These are phyloP conservation scores for Coemansia sp. DNA, from an alignment of 192 early-diverging fungal genomes.

Conservation along the genomic window DNA sequence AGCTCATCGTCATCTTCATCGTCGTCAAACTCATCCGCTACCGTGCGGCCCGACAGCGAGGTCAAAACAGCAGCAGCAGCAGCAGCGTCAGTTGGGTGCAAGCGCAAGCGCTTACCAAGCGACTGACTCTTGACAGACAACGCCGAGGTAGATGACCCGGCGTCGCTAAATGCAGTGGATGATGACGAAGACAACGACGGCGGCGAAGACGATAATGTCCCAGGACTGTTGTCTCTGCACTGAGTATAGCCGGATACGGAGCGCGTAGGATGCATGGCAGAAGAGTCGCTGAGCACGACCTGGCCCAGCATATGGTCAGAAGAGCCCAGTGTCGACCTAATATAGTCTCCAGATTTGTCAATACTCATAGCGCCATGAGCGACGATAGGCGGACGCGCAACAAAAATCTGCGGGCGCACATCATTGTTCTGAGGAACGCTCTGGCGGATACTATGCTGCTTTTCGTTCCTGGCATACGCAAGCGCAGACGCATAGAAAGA, in stretches of 20 bases:
- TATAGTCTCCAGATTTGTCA: slow-evolving; percentile 31
- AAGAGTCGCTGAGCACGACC: neutral
- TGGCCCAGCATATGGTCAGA: slow-evolving; percentile 1
- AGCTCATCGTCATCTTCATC: slow-evolving; percentile 21
- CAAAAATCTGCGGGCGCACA: slow-evolving; percentile 31
- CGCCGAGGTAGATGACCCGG: neutral
- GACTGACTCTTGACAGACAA: neutral
- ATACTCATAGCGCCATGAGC: slow-evolving; percentile 32
- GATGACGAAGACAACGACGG: neutral
- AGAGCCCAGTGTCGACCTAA: neutral
- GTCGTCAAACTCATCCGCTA: slow-evolving; percentile 14
- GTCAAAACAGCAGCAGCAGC: slow-evolving; percentile 6
- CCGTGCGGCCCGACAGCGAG: neutral
- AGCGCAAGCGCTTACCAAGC: neutral
- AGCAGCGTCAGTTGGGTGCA: neutral
- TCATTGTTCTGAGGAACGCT: neutral
- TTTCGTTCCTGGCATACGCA: neutral
- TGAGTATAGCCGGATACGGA: neutral
- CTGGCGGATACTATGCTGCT: slow-evolving; percentile 3
- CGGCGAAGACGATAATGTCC: neutral
- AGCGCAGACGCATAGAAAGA: neutral
- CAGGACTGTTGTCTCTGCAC: neutral
- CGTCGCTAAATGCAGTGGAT: neutral
- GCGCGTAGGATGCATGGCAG: neutral
- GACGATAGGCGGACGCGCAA: slow-evolving; percentile 27